These are phyloP conservation scores for Tilletia caries DNA, from an alignment of 1,284 basidiomycete species.

Conservation along the genomic window DNA sequence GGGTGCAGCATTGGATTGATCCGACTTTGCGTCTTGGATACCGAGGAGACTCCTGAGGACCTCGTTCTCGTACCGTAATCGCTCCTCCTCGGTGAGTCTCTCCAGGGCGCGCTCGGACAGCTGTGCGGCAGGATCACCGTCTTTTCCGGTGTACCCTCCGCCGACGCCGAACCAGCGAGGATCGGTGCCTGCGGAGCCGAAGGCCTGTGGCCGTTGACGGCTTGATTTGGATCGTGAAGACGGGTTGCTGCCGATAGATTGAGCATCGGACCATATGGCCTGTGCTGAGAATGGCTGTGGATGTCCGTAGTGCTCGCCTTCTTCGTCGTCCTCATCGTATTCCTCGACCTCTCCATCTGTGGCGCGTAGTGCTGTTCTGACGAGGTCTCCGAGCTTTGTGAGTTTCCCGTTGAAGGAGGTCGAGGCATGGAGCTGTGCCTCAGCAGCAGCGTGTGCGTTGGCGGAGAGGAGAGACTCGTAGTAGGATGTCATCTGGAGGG, in stretches of 20 bases:
- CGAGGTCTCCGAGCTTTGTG: slow-evolving; percentile 35
- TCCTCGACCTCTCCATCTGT: slow-evolving; percentile 33
- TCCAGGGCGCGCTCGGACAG: slow-evolving; percentile 39
- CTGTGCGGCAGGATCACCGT: slow-evolving; percentile 31
- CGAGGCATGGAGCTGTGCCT: slow-evolving; percentile 30
- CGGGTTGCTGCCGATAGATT: neutral
- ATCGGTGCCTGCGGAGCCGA: slow-evolving; percentile 21
- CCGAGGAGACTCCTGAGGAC: slow-evolving; percentile 42
- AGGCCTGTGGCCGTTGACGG: slow-evolving; percentile 8
- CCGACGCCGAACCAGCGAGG: slow-evolving; percentile 44
- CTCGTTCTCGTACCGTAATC: slow-evolving; percentile 46
- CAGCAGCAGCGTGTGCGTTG: slow-evolving; percentile 34
- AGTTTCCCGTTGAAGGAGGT: slow-evolving; percentile 37
- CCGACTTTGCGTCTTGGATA: slow-evolving; percentile 24
- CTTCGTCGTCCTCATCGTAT: slow-evolving; percentile 16
- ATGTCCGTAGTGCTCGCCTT: neutral
- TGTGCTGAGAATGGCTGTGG: neutral
- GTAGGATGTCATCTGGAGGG: slow-evolving; percentile 80
- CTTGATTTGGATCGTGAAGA: neutral
- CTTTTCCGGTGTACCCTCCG: slow-evolving; percentile 41
- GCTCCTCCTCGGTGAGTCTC: slow-evolving; percentile 40
- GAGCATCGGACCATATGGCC: slow-evolving; percentile 10
- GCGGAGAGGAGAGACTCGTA: slow-evolving; percentile 75
- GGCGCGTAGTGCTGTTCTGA: slow-evolving; percentile 37
- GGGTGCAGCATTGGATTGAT: neutral